phyloP scores from a whole-genome alignment of 352 stramenopile species.

The Halophytophthora polymorphica region DNA sequence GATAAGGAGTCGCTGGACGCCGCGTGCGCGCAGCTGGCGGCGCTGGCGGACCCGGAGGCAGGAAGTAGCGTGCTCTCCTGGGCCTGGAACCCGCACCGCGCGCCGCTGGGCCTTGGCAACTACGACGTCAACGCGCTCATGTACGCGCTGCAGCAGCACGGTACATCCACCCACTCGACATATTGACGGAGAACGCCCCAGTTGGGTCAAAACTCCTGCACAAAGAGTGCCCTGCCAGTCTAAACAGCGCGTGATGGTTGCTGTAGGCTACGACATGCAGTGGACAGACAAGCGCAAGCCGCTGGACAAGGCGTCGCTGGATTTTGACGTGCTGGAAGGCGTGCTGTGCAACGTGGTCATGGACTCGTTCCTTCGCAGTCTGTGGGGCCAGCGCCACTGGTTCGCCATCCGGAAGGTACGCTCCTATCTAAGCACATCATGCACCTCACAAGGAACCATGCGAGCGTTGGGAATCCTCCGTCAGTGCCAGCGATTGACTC shows the following conservation, averaged over 20 bases:
- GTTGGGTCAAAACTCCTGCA: too few species aligned
- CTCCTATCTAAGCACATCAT: background rate
- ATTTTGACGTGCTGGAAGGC: slow-evolving; percentile 45
- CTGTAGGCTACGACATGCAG: slow-evolving; percentile 52
- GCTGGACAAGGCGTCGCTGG: slow-evolving; percentile 35
- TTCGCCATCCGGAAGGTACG: slow-evolving; percentile 66
- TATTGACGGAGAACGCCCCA: background rate
- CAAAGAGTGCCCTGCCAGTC: background rate
- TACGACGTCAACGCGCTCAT: slow-evolving; percentile 82
- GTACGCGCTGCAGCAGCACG: slow-evolving; percentile 52
- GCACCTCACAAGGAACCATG: too few species aligned
- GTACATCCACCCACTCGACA: slow-evolving; percentile 22
- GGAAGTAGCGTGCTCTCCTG: slow-evolving; percentile 18
- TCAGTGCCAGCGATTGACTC: too few species aligned
- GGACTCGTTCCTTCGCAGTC: slow-evolving; percentile 34
- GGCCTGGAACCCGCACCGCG: slow-evolving; percentile 62
- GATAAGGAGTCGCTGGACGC: slow-evolving; percentile 45
- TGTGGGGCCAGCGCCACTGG: slow-evolving; percentile 75
- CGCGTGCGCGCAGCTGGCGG: slow-evolving; percentile 36
- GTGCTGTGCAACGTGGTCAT: slow-evolving; percentile 72
- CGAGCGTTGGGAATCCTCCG: too few species aligned
- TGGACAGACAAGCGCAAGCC: slow-evolving; percentile 69
- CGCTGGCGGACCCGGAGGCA: slow-evolving; percentile 8
- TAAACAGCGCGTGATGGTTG: background rate
- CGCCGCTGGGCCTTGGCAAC: slow-evolving; percentile 67